phyloP scores from a whole-genome alignment of 2,329 filamentous ascomycete genomes.

The Xylaria sp. region DNA sequence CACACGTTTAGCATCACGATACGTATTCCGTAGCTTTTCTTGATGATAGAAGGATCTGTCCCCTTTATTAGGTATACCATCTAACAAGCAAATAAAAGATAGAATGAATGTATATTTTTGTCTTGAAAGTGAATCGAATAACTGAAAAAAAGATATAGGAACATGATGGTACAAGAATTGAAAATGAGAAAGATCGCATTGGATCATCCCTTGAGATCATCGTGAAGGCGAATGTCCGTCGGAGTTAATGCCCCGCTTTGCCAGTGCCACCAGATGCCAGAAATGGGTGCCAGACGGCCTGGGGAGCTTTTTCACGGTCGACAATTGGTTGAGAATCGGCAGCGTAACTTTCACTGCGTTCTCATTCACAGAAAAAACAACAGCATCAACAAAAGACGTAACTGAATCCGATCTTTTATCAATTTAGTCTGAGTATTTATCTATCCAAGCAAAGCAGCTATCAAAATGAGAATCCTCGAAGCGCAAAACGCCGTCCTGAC shows the following conservation, averaged over 20 bases:
- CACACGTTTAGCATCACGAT: too few relatives aligned
- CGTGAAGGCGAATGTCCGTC: neutral
- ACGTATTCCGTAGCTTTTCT: too few relatives aligned
- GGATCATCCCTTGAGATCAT: neutral
- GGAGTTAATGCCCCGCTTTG: neutral
- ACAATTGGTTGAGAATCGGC: neutral
- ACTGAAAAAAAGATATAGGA: too few relatives aligned
- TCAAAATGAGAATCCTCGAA: constrained; percentile 64
- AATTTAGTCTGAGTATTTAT: neutral
- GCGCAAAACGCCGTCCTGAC: constrained; percentile 63
- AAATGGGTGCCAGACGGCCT: neutral
- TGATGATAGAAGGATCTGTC: too few relatives aligned
- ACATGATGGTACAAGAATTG: too few relatives aligned
- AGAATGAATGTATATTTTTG: too few relatives aligned
- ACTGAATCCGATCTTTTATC: neutral
- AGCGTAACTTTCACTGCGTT: neutral
- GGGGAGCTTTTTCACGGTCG: neutral
- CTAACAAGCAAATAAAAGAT: too few relatives aligned
- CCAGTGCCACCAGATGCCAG: neutral
- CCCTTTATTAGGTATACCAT: too few relatives aligned
- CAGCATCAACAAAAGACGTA: neutral
- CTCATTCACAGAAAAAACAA: neutral
- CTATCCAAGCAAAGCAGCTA: neutral
- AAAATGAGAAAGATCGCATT: neutral
- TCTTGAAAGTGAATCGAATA: too few relatives aligned